These are phyloP conservation scores for Colletotrichum phormii DNA, from an alignment of 2,329 filamentous ascomycete species.

Conservation along the genomic window DNA sequence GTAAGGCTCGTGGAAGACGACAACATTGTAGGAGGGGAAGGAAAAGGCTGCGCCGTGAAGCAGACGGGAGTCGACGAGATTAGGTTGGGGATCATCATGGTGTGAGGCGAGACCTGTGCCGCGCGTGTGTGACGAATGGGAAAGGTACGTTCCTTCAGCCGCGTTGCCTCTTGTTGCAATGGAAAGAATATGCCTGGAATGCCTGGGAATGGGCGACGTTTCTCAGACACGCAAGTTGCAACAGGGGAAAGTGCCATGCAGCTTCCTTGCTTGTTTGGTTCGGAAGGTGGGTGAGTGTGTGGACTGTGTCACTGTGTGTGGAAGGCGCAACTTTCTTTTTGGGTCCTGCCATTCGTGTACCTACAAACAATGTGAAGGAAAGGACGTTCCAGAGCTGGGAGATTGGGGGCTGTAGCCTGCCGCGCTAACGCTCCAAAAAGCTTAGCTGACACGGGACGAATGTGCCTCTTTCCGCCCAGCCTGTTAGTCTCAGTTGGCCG, in stretches of 20 bases:
- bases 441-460: background rate
- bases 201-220: background rate
- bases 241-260: slow-evolving; percentile 10
- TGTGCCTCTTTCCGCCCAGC: background rate
- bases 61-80: background rate
- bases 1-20: background rate
- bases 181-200: background rate
- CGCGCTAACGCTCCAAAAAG: background rate
- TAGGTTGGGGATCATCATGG: background rate
- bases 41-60: background rate
- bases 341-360: background rate
- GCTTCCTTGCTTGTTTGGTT: slow-evolving; percentile 14
- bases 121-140: background rate
- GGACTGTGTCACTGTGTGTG: background rate
- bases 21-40: background rate
- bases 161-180: background rate
- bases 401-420: background rate
- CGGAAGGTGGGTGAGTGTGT: background rate
- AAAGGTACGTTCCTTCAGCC: background rate
- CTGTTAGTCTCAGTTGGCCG: background rate
- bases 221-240: background rate
- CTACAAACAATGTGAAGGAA: background rate
- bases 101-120: background rate
- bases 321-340: background rate
- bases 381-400: background rate